Evolutionary conservation across 2,329 filamentous ascomycete genomes (phyloP).

Genomic region (Aspergillus sp.): DNA sequence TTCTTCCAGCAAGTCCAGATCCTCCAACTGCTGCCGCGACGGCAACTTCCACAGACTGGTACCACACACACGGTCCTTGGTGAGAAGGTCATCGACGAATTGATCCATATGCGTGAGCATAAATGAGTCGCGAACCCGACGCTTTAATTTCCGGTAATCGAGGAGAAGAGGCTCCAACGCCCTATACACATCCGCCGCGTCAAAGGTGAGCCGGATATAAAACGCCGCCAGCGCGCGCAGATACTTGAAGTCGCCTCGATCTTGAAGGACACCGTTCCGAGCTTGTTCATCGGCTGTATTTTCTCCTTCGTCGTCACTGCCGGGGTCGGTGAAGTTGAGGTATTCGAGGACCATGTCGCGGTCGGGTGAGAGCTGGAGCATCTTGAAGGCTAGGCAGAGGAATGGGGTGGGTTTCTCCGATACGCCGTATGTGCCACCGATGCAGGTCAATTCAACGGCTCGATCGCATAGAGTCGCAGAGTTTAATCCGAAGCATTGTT

Average conservation of each 20-base stretch:
- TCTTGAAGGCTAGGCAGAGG: slow-evolving; percentile 88
- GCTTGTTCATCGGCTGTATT: slow-evolving; percentile 15
- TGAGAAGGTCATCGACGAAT: slow-evolving; percentile 87
- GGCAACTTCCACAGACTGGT: slow-evolving; percentile 93
- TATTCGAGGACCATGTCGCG: slow-evolving; percentile 78
- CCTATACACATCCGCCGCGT: slow-evolving; percentile 73
- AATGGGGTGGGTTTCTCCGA: slow-evolving; percentile 85
- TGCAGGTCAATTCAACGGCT: slow-evolving; percentile 74
- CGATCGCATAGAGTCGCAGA: slow-evolving; percentile 76
- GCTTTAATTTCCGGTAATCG: slow-evolving; percentile 77
- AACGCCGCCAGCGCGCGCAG: slow-evolving; percentile 84
- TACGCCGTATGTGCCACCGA: slow-evolving; percentile 83
- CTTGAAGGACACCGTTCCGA: slow-evolving; percentile 26
- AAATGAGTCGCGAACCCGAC: slow-evolving; percentile 70
- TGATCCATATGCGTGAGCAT: slow-evolving; percentile 78
- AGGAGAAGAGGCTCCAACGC: slow-evolving; percentile 76
- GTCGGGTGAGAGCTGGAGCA: slow-evolving; percentile 79
- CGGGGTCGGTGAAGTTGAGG: slow-evolving; percentile 71
- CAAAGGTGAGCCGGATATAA: slow-evolving; percentile 84
- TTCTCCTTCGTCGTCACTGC: slow-evolving; percentile 37
- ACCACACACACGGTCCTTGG: slow-evolving; percentile 83
- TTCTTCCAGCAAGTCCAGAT: slow-evolving; percentile 81
- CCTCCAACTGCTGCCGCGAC: slow-evolving; percentile 74
- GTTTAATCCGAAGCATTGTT: slow-evolving; percentile 96
- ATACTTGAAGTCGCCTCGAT: slow-evolving; percentile 60